Evolutionary conservation across 495 filamentous ascomycete species (phyloP).

Genomic region (Aspergillus carlsbadensis): DNA sequence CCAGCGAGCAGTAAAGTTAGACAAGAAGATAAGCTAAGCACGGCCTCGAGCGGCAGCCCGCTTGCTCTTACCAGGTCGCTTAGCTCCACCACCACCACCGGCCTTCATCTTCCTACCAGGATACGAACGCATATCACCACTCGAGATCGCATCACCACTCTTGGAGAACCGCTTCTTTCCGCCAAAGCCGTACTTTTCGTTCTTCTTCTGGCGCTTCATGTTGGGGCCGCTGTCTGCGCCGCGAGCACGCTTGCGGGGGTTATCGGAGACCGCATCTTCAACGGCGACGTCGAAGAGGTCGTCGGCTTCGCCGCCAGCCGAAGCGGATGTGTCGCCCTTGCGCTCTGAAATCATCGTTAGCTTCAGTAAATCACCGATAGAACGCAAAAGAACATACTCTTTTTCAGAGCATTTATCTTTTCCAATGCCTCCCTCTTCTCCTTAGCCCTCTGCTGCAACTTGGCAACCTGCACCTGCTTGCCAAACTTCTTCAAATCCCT

Average conservation of each 20-base stretch:
- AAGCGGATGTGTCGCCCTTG: slow-evolving; percentile 63
- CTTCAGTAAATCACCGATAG: not conserved
- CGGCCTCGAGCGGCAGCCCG: slow-evolving; percentile 46
- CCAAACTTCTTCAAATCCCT: slow-evolving; percentile 98
- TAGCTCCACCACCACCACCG: slow-evolving; percentile 42
- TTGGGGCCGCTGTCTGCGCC: slow-evolving; percentile 42
- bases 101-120: slow-evolving; percentile 81
- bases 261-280: slow-evolving; percentile 67
- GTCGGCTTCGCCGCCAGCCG: slow-evolving; percentile 62
- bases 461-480: slow-evolving; percentile 96
- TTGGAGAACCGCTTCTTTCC: slow-evolving; percentile 90
- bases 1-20: not conserved
- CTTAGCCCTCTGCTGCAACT: slow-evolving; percentile 88
- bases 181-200: slow-evolving; percentile 89
- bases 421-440: slow-evolving; percentile 87
- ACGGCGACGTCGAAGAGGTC: slow-evolving; percentile 95
- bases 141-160: slow-evolving; percentile 80
- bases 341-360: slow-evolving; percentile 60
- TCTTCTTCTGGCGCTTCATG: slow-evolving; percentile 84
- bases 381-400: slow-evolving; percentile 64
- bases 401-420: slow-evolving; percentile 89
- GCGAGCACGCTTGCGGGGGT: slow-evolving; percentile 38
- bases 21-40: slow-evolving; percentile 15
- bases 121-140: slow-evolving; percentile 75
- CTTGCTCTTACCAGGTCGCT: slow-evolving; percentile 67